Evolutionary conservation across 495 filamentous ascomycete genomes (phyloP), one percentile per base, ranked within the genome.

Genomic region (Podospora bellae-mahoneyi): DNA sequence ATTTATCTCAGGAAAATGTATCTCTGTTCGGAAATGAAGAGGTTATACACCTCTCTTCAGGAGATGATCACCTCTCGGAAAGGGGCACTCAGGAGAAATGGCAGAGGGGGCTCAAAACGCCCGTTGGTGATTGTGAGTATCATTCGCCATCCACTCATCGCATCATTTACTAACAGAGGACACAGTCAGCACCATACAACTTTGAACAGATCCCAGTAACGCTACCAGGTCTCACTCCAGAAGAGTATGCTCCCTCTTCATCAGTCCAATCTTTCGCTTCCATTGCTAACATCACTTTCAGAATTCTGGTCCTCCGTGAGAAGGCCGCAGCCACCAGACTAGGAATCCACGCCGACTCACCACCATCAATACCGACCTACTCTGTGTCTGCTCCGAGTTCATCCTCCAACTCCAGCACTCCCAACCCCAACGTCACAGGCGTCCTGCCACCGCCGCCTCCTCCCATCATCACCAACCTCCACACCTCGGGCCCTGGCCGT

Each of bases 131-230:
- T 58, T 26, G 55, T 58, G 23, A 20, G 55, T 58, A 20, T 20
- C 18, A 26, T 20, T 19, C 2, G n/a, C 26, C 18, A 3, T 55
- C 2, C 48, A 18, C 23, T 59, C 26, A n/a, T 26, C 7, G 65
- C 39, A 27, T 56, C 30, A 23, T 4, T 59, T 39, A 13, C 32
- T 57, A 16, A 53, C n/a, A 57, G 70, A 76, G 76, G 19, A n/a
- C n/a, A 48, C 61, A 82, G 81, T 83, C 82, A 10, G 75, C 75
- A 5, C 81, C 82, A 4, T 84, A 81, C 76, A 72, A 81, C 69
- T 82, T 84, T 74, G 79, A 80, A 71, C 76, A 77, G 26, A 76
- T 80, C 69, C 60, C 74, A 26, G 63, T 75, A 55, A 72, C 67
- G 3, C 66, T 83, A 0, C 81, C 81, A 16, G 81, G 81, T 53